Conservation (phyloP, 2,329 filamentous ascomycete genomes). For the Exserohilum turcica region DNA sequence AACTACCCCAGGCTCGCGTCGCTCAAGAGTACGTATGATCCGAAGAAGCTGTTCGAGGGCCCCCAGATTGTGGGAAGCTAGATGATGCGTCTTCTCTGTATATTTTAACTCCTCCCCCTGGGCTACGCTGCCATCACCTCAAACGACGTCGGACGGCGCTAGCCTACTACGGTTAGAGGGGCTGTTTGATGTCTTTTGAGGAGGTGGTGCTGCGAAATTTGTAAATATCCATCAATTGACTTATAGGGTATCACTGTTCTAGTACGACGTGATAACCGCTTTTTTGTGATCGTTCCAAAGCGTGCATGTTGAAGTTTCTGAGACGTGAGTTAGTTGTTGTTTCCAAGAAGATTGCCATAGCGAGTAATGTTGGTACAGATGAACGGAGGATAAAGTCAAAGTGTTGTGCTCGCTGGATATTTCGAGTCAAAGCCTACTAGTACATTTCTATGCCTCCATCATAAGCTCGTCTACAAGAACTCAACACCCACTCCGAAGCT, state of each 20-base stretch:
- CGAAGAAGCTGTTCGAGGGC: constrained; percentile 35
- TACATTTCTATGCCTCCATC: constrained; percentile 6
- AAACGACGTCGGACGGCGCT: not conserved
- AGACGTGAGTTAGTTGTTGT: no score
- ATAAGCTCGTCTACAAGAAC: constrained; percentile 69
- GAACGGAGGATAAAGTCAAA: not conserved
- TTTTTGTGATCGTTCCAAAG: no score
- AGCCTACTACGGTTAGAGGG: no score
- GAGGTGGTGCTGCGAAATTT: no score
- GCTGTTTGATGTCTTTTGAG: no score
- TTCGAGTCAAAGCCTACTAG: constrained; percentile 7
- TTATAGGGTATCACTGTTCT: no score
- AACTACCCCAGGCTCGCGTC: constrained; percentile 39
- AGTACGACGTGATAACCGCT: no score
- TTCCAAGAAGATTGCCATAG: not conserved
- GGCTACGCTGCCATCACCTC: no score
- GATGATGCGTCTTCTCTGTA: not conserved
- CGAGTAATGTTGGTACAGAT: not conserved
- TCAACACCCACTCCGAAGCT: constrained; percentile 96
- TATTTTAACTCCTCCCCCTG: no score
- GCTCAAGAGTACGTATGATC: constrained; percentile 45
- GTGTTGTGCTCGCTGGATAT: constrained; percentile 9
- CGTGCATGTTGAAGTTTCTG: not conserved
- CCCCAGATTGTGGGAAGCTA: constrained; percentile 31
- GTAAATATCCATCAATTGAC: not conserved